Conservation (phyloP, 352 stramenopile species). For the Vaucheria bursata region DNA sequence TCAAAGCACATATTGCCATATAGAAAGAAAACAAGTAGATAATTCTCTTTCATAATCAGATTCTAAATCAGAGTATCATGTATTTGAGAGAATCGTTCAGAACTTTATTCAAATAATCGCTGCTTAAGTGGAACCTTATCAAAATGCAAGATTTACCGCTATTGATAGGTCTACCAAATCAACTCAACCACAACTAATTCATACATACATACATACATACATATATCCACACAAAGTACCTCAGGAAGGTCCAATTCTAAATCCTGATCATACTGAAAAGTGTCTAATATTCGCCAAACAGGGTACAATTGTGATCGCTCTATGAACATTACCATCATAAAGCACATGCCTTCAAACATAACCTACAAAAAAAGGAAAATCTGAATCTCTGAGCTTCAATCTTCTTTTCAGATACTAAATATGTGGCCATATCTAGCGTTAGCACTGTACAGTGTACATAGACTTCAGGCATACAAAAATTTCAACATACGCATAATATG, state of each 20-base stretch:
- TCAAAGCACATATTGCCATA: no score
- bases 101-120: not conserved
- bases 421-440: no score
- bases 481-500: no score
- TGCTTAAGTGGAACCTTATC: not conserved
- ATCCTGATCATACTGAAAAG: not conserved
- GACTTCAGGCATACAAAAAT: no score
- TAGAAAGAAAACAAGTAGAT: no score
- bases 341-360: not conserved
- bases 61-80: not conserved
- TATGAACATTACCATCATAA: slow-evolving; percentile 9
- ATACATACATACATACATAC: not conserved
- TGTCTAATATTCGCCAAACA: not conserved
- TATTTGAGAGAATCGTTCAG: not conserved
- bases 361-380: slow-evolving; percentile 3
- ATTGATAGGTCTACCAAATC: not conserved
- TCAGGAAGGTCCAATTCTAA: not conserved
- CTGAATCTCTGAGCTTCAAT: no score
- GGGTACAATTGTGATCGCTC: not conserved
- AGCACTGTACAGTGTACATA: no score
- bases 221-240: not conserved
- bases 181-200: not conserved
- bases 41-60: not conserved
- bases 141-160: not conserved
- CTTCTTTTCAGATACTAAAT: no score